These are phyloP conservation scores for Eucalyptus curtisii DNA, from an alignment of 345 rosid genomes.

Conservation along the genomic window DNA sequence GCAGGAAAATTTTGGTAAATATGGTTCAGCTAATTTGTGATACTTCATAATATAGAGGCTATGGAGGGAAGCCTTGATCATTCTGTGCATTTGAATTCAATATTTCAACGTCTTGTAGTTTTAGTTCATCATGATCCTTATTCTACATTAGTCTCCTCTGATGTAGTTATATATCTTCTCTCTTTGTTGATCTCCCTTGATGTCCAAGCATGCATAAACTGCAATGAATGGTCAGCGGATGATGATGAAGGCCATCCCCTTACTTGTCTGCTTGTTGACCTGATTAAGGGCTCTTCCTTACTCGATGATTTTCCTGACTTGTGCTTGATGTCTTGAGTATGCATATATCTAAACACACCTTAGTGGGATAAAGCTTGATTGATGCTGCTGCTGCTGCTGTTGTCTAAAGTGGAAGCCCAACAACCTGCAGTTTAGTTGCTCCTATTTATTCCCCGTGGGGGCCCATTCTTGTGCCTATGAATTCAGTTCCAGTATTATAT, in stretches of 20 bases:
- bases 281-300: not conserved
- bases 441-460: not conserved
- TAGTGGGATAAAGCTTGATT: not conserved
- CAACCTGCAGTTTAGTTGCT: not conserved
- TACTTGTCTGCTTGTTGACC: not conserved
- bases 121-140: not conserved
- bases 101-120: not conserved
- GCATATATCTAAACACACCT: not conserved
- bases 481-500: not conserved
- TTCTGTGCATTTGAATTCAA: not conserved
- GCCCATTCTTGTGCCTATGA: not conserved
- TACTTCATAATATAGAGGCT: not conserved
- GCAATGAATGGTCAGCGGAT: not conserved
- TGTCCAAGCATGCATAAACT: not conserved
- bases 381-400: not conserved
- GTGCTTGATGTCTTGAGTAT: not conserved
- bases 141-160: not conserved
- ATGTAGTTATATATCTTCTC: not conserved
- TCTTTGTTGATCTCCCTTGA: not conserved
- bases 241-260: not conserved
- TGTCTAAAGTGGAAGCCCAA: not conserved
- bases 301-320: not conserved
- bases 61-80: not conserved
- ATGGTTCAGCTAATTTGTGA: not conserved
- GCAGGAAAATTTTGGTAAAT: not conserved